A percentile compares a stretch with the other conserved stretches of the same genome.
Conservation (phyloP, 2,329 filamentous ascomycete species). For the Fusarium chlamydosporum region DNA sequence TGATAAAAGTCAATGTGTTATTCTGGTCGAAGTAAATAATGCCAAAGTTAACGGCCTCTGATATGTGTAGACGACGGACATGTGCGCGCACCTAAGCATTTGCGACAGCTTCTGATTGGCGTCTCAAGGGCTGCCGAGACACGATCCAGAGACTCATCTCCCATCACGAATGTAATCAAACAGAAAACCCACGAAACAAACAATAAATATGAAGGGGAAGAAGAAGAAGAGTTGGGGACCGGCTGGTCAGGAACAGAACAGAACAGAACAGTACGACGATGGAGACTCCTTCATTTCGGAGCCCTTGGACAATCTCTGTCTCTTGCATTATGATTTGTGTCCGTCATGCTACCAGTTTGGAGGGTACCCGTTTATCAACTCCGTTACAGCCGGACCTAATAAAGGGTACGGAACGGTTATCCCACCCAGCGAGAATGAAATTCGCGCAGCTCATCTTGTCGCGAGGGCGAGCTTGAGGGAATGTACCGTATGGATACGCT, state of each 20-base stretch:
- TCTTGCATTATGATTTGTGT: constrained; percentile 25
- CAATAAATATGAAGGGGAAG: background rate
- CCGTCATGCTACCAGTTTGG: constrained; percentile 12
- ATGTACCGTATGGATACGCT: constrained; percentile 16
- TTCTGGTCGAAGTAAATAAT: constrained; percentile 6
- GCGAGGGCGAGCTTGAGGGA: constrained; percentile 11
- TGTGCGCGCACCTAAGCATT: constrained; percentile 19
- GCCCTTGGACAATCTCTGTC: constrained; percentile 36
- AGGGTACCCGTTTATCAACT: constrained; percentile 17
- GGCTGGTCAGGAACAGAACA: constrained; percentile 20
- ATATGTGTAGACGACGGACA: constrained; percentile 4
- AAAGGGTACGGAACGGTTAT: constrained; percentile 10
- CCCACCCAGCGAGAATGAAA: constrained; percentile 24
- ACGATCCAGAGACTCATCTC: constrained; percentile 25
- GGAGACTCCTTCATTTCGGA: constrained; percentile 29
- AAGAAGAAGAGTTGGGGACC: background rate
- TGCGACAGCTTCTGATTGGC: constrained; percentile 28
- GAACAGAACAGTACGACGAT: constrained; percentile 27
- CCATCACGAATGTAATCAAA: constrained; percentile 35
- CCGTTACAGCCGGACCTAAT: constrained; percentile 24
- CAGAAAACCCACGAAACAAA: constrained; percentile 15
- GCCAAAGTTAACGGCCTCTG: background rate
- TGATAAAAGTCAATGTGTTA: background rate
- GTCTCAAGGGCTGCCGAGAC: constrained; percentile 15
- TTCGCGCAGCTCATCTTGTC: constrained; percentile 38